Evolutionary conservation across 2,329 filamentous ascomycete genomes (phyloP), one percentile per base, ranked within the genome.

Genomic region (Alternaria panax): DNA sequence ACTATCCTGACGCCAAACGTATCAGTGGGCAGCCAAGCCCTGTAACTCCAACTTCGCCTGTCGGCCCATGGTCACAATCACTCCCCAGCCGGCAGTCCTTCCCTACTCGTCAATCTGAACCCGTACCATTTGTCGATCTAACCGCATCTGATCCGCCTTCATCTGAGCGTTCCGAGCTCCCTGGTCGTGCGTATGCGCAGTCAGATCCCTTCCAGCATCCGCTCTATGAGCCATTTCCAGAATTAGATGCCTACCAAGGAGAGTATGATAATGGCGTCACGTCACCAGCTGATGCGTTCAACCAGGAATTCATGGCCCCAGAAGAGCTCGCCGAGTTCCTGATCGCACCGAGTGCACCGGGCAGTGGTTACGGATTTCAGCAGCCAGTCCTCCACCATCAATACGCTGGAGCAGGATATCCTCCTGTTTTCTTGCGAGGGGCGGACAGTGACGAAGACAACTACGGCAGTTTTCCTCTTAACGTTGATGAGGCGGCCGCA

Each of bases 281-380:
- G 5, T 54, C 51, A 24, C 62, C 65, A 5, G 40, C 46, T 4
- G 59, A 69, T 54, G 64, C 65, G 1, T 71, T 72, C 50, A 55
- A 54, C 11, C 67, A 71, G 30, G 66, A 71, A 3, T 69, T 60
- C n/a, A 75, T 76, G 72, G 45, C 25, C 18, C 28, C 53, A 4
- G 60, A 72, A 7, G 65, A 75, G 18, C 63, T 77, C n/a, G 72
- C 70, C 14, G 51, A 71, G n/a, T 76, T 73, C 45, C 60, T 77
- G 41, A 25, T 68, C 5, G 57, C 58, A 7, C 66, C 70, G 3
- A 62, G 61, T 30, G 48, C 60, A 42, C 51, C 60, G 8, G 56
- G 56, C 42, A 52, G 46, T 36, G 62, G 60, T n/a, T 69, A 69
- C 30, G 61, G 51, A 18, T 65, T 63, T 32, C 62, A 65, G 25